Base-by-base conservation (phyloP, 2,329 filamentous ascomycete genomes). In the Aspergillus eucalypticola region DNA sequence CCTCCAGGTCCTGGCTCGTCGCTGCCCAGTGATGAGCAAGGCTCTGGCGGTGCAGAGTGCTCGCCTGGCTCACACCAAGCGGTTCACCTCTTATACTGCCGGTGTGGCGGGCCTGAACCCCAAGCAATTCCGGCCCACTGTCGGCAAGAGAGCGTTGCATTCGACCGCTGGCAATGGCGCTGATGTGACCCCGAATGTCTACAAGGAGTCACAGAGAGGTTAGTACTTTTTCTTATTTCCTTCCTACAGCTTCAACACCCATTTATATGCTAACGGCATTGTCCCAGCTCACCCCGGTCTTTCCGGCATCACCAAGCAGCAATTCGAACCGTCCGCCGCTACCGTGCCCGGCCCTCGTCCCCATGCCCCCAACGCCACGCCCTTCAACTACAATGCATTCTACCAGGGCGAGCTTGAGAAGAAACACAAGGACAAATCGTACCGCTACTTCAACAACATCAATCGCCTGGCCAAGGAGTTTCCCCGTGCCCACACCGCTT, bases 381-480 rank as follows among this genome's bases (percentile, higher is more conserved):
- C 88, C 71, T 99, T 97, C 78, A 85, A 98, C 78, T 99, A 99
- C 73, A 88, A 96, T 71, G 86, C 77, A 50, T 99, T 97, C 79
- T 99, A 98, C 80, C 81, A 88, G 66, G 82, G 82, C 63, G 94
- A 99, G 77, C 80, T 99, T 68, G 92, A 97, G 70, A 98, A 97
- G 86, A 99, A 99, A 83, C 95, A 96, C 85, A 93, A 96, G 84
- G 95, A 99, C 84, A 98, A 97, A 82, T 97, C 93, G 55, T 99
- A 99, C 82, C 91, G 95, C 73, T 98, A 98, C 83, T 99, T 99
- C 84, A 99, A 99, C 85, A 99, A 99, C 83, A 99, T 99, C 87
- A 99, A 99, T 75, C 92, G 95, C 38, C 84, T 99, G 62, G 95
- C 95, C 67, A 91, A 95, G 80, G 92, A 98, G 66, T 99, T 99